phyloP scores from a whole-genome alignment of 169 alveolate genomes.

The Plasmodium gaboni region DNA sequence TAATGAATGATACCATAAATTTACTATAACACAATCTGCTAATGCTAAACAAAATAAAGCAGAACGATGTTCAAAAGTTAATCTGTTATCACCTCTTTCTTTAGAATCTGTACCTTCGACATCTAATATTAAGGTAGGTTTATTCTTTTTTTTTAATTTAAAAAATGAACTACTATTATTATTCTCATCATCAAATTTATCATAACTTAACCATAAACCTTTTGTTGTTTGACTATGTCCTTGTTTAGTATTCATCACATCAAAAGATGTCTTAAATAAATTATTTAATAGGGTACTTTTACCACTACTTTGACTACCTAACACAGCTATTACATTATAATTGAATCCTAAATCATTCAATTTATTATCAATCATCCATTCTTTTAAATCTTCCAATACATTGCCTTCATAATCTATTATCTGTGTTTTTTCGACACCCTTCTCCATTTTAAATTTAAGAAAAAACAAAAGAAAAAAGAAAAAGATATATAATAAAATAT shows the following conservation, averaged over 20 bases:
- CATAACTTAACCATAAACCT: slow-evolving; percentile 92
- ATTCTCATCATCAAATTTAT: slow-evolving; percentile 36
- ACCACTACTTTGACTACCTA: slow-evolving; percentile 95
- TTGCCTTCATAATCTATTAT: slow-evolving; percentile 76
- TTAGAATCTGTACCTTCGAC: slow-evolving; percentile 94
- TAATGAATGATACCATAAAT: slow-evolving; percentile 90
- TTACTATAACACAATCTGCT: slow-evolving; percentile 91
- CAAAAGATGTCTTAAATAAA: slow-evolving; percentile 88
- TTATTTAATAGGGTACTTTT: slow-evolving; percentile 90
- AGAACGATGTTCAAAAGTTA: slow-evolving; percentile 92
- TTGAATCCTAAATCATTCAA: slow-evolving; percentile 74
- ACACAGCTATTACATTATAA: slow-evolving; percentile 90
- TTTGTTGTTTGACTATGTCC: slow-evolving; percentile 94
- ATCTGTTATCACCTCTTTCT: slow-evolving; percentile 91
- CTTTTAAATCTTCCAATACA: slow-evolving; percentile 54
- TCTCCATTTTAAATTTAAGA: slow-evolving; percentile 8
- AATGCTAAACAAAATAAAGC: slow-evolving; percentile 91
- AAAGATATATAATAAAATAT: no score
- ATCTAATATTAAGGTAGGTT: slow-evolving; percentile 87
- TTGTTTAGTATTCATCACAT: slow-evolving; percentile 88
- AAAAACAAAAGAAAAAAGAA: no score
- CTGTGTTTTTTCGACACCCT: slow-evolving; percentile 20
- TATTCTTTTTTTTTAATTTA: neutral
- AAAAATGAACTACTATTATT: neutral
- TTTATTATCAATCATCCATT: slow-evolving; percentile 39